Evolutionary conservation across 176 grass and related monocot genomes (phyloP), one percentile per base, ranked within the genome.

Genomic region (Alopecurus myosuroides): DNA sequence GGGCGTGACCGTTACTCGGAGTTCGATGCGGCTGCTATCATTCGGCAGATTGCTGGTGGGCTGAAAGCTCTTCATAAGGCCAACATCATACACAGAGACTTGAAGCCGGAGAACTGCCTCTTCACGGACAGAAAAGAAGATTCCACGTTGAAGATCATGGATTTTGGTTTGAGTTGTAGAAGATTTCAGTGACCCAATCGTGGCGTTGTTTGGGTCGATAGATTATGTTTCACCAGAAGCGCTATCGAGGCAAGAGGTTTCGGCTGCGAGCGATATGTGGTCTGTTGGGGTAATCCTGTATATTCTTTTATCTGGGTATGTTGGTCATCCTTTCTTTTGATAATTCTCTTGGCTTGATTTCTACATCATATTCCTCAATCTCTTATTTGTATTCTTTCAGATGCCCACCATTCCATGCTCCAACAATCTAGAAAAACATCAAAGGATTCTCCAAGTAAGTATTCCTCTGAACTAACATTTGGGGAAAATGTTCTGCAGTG

Each of bases 221-320:
- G 92, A 94, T 88, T 94, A 94, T 73, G 92, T 94, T 58, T 92
- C 89, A 1, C 92, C 89, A 4, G 92, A 94, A 73, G 92, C 92
- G 51, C 85, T 92, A 5, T 87, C 89, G 0, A 82, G 82, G 68
- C 89, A 58, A 46, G 68, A 92, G 35, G 92, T 94, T 83, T 80
- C 92, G 49, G 81, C 85, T 70, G 89, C 89, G 41, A 94, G 92
- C 22, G 87, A 89, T 41, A 94, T 94, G 92, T 94, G 92, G 85
- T 94, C 92, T 73, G 86, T 94, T 80, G 92, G 92, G 29, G 92
- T 92, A n/a, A 89, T 94, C 52, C 15, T 92, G 33, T 94, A 92
- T 55, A 94, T 94, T 18, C 87, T 94, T 51, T 74, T 94, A 42
- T 94, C 92, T 10, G 89, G 92, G 92, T 92, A 88, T 85, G 92